Evolutionary conservation across 148 eudicot genomes (phyloP), one percentile per base, ranked within the genome.

Genomic region (Agrostemma githago): DNA sequence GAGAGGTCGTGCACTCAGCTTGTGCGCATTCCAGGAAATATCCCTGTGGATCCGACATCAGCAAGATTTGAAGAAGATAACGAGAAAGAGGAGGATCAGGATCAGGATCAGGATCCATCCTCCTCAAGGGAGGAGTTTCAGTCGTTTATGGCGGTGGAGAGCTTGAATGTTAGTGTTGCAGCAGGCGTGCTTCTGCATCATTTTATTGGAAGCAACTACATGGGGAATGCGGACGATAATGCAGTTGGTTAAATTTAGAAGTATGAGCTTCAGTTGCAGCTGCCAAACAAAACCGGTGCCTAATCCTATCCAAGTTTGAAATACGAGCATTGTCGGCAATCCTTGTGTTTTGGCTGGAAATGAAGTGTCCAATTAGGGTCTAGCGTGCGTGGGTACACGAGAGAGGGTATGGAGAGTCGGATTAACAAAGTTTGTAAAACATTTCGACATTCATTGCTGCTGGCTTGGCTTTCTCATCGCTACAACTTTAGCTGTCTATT

Each of bases 111-210:
- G 4, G 84, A 80, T 60, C 65, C 63, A 71, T 37, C 65, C 40
- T 38, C 74, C 68, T 71, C 79, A 26, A 73, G 81, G 9, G 86
- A 85, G 68, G 97, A 86, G 76, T 93, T 87, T 41, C 86, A 71
- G 40, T 90, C 97, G 44, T 95, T 92, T 76, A 67, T 96, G 83
- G 99, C 97, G 4, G 97, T 96, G 53, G 99, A 96, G 84, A 96
- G 99, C 81, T 88, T 96, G 84, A 96, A 96, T 85, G 99, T 96
- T 38, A 96, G 99, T 77, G 99, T 96, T 75, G 99, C 99, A 54
- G 96, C 99, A 26, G 99, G 99, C 66, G 99, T 96, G 76, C 88
- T 96, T 68, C 86, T 96, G 70, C 88, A 96, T 77, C 99, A 96
- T 84, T 86, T 96, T 82, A 87, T 84, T 72, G 91, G 99, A 46